Percentiles rank a stretch among this genome's conserved stretches.
Evolutionary conservation across 768 basidiomycete genomes (phyloP).

Genomic region (Calocera viscosa): DNA sequence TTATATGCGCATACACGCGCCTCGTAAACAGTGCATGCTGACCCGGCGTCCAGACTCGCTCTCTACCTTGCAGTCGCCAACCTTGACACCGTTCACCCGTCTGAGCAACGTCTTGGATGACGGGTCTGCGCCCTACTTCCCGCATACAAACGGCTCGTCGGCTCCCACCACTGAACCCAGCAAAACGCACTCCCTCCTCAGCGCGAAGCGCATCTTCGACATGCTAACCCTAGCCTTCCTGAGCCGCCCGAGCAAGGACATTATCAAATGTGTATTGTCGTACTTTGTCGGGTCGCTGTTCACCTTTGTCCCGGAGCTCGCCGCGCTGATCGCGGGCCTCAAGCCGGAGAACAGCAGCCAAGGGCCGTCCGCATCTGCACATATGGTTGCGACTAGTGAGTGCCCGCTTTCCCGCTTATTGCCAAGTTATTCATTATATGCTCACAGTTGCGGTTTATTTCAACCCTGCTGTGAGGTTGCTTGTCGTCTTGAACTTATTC

Average conservation of each 20-base stretch:
- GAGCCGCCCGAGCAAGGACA: conserved; percentile 25
- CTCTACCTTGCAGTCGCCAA: background rate
- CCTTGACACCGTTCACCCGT: background rate
- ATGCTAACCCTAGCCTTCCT: background rate
- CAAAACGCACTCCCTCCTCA: conserved; percentile 32
- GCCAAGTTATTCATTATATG: background rate
- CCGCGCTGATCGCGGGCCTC: conserved; percentile 52
- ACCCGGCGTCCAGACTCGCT: background rate
- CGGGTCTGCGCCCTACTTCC: background rate
- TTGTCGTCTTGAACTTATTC: background rate
- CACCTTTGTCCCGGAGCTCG: conserved; percentile 72
- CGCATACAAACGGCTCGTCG: background rate
- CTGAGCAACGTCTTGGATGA: background rate
- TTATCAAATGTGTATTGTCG: conserved; percentile 82
- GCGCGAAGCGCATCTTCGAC: conserved; percentile 21
- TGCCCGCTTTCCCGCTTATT: conserved; percentile 31
- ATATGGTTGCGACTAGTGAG: conserved; percentile 84
- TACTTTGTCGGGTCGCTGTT: conserved; percentile 86
- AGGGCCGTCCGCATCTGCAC: conserved; percentile 63
- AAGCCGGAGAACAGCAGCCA: conserved; percentile 39
- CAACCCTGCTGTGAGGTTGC: conserved; percentile 55
- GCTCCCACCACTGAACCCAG: background rate
- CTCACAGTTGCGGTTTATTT: conserved; percentile 61
- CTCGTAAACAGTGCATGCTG: background rate
- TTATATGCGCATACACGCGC: background rate